Percentiles rank a stretch among this genome's conserved stretches.
These are phyloP conservation scores for Fusarium udum DNA, from an alignment of 2,329 filamentous ascomycete genomes.

Conservation along the genomic window DNA sequence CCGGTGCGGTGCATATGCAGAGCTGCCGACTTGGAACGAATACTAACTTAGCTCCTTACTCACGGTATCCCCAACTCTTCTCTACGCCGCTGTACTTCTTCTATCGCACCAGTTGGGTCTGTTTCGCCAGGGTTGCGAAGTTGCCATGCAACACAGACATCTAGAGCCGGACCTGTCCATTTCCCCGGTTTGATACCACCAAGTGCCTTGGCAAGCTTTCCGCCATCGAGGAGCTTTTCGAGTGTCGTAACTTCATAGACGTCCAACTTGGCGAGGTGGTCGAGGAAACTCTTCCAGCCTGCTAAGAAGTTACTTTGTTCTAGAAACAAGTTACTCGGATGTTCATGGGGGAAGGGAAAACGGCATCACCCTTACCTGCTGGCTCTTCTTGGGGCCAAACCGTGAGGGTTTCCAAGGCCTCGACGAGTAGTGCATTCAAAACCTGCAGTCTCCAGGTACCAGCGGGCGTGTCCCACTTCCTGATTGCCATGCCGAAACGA, in stretches of 20 bases:
- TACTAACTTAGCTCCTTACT: neutral
- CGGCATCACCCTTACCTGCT: constrained; percentile 50
- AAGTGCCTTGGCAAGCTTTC: constrained; percentile 73
- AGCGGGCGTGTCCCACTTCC: constrained; percentile 71
- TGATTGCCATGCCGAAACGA: constrained; percentile 77
- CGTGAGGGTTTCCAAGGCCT: constrained; percentile 59
- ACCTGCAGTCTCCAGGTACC: constrained; percentile 77
- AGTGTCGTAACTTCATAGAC: constrained; percentile 67
- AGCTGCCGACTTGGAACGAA: neutral
- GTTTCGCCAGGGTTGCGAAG: constrained; percentile 76
- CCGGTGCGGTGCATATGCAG: neutral
- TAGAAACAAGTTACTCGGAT: constrained; percentile 33
- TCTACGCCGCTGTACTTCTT: constrained; percentile 63
- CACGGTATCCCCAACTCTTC: constrained; percentile 60
- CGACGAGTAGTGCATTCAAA: constrained; percentile 72
- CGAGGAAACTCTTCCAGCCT: constrained; percentile 65
- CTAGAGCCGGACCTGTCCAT: constrained; percentile 86
- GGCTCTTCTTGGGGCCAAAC: constrained; percentile 44
- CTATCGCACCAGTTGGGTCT: constrained; percentile 67
- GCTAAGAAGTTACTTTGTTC: constrained; percentile 57
- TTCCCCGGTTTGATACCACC: constrained; percentile 74
- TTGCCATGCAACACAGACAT: constrained; percentile 88
- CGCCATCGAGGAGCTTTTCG: constrained; percentile 78
- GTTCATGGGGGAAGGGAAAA: constrained; percentile 30
- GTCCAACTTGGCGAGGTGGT: constrained; percentile 63